Percentiles rank a stretch among this genome's conserved stretches.
These are phyloP conservation scores for Carpinus viminea DNA, from an alignment of 306 rosid genomes.

Conservation along the genomic window DNA sequence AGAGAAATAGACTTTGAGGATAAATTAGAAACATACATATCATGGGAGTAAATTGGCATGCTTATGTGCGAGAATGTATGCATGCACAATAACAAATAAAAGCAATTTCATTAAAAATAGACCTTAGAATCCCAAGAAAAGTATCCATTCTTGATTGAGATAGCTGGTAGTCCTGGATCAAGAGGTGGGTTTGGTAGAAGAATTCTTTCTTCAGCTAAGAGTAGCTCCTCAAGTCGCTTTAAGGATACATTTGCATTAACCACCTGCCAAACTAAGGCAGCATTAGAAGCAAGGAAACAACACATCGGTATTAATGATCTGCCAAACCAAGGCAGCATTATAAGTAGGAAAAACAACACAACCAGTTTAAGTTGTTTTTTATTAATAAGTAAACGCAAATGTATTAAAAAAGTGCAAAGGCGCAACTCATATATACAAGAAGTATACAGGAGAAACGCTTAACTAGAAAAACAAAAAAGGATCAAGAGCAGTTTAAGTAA, in stretches of 20 bases:
- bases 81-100: neutral
- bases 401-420: no score
- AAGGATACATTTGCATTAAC: slow-evolving; percentile 94
- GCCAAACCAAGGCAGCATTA: neutral
- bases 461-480: no score
- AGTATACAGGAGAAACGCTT: no score
- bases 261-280: slow-evolving; percentile 48
- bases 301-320: neutral
- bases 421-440: no score
- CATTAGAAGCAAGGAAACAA: slow-evolving; percentile 21
- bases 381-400: no score
- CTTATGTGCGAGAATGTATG: neutral
- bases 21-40: neutral
- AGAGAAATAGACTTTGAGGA: neutral
- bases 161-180: slow-evolving; percentile 72
- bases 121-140: slow-evolving; percentile 97
- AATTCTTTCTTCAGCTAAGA: slow-evolving; percentile 76
- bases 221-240: slow-evolving; percentile 85
- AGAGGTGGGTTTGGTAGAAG: slow-evolving; percentile 90
- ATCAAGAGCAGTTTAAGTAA: neutral
- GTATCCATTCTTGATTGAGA: slow-evolving; percentile 78
- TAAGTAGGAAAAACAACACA: neutral
- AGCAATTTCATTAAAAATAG: neutral
- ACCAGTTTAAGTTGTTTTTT: neutral
- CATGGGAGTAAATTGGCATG: neutral